Evolutionary conservation across 2,329 filamentous ascomycete species (phyloP).

Genomic region (Colletotrichum paranaense): DNA sequence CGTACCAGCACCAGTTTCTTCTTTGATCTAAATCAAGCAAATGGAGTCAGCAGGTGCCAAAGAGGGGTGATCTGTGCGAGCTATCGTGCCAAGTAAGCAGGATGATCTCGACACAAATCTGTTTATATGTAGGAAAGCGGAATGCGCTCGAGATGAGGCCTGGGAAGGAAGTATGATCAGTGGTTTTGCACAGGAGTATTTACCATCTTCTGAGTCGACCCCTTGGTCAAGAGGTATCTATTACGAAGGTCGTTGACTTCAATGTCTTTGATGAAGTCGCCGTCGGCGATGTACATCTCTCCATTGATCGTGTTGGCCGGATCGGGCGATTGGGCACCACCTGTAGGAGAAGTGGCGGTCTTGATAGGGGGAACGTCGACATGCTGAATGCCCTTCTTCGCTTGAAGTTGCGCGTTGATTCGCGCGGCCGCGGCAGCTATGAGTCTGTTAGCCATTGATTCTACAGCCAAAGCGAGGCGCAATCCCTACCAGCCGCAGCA

Average conservation of each 20-base stretch:
- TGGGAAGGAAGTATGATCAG: slow-evolving; percentile 44
- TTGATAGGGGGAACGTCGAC: slow-evolving; percentile 88
- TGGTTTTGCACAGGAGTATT: slow-evolving; percentile 70
- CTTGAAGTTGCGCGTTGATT: slow-evolving; percentile 86
- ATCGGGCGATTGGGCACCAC: slow-evolving; percentile 49
- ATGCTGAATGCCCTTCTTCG: slow-evolving; percentile 90
- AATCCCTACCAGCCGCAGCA: slow-evolving; percentile 76
- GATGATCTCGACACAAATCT: slow-evolving; percentile 66
- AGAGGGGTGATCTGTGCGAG: slow-evolving; percentile 71
- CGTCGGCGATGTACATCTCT: slow-evolving; percentile 94
- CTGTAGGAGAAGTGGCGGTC: slow-evolving; percentile 61
- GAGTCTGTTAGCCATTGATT: slow-evolving; percentile 41
- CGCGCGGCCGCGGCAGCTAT: slow-evolving; percentile 87
- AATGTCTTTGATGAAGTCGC: slow-evolving; percentile 98
- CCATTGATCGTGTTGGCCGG: slow-evolving; percentile 74
- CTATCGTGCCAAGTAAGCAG: slow-evolving; percentile 79
- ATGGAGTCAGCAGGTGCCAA: slow-evolving; percentile 94
- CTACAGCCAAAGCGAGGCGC: background rate
- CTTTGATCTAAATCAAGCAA: slow-evolving; percentile 97
- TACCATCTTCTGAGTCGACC: slow-evolving; percentile 99
- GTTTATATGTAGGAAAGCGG: slow-evolving; percentile 42
- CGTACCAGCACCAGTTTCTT: slow-evolving; percentile 99
- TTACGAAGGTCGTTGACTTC: slow-evolving; percentile 98
- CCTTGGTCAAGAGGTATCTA: slow-evolving; percentile 96
- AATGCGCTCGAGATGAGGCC: slow-evolving; percentile 26